A percentile compares a stretch with the other conserved stretches of the same genome.
These are phyloP conservation scores for Emmonsiellopsis sp. DNA, from an alignment of 2,329 filamentous ascomycete species.

Conservation along the genomic window DNA sequence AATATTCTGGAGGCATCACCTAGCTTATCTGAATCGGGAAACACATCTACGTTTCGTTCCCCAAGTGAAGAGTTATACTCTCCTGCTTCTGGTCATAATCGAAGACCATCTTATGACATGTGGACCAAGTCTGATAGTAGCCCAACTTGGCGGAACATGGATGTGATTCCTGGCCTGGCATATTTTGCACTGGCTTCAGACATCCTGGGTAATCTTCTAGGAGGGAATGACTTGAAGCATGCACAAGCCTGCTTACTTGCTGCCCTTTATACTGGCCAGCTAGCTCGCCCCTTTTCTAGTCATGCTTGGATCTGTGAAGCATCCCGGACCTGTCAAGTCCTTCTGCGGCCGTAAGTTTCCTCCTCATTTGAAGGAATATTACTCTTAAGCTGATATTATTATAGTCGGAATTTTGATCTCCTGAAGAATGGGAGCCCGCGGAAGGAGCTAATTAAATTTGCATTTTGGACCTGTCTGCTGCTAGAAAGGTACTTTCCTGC, in stretches of 20 bases:
- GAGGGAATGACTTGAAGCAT: slow-evolving; percentile 69
- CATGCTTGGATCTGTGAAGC: slow-evolving; percentile 59
- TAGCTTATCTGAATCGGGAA: neutral
- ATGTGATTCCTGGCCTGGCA: slow-evolving; percentile 77
- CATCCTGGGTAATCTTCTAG: slow-evolving; percentile 73
- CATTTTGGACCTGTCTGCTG: slow-evolving; percentile 90
- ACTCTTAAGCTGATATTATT: neutral
- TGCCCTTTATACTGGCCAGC: slow-evolving; percentile 78
- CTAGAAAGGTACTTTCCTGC: slow-evolving; percentile 61
- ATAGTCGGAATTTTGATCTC: slow-evolving; percentile 25
- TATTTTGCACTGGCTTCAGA: slow-evolving; percentile 83
- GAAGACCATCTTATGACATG: slow-evolving; percentile 6
- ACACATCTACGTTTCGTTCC: neutral
- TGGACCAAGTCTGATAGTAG: slow-evolving; percentile 15
- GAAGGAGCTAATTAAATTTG: slow-evolving; percentile 59
- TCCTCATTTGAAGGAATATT: slow-evolving; percentile 1
- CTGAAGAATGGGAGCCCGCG: slow-evolving; percentile 18
- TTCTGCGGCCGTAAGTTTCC: slow-evolving; percentile 60
- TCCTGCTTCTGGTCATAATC: slow-evolving; percentile 5
- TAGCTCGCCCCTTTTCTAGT: slow-evolving; percentile 79
- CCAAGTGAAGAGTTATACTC: neutral
- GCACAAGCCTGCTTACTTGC: slow-evolving; percentile 79
- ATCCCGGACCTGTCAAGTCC: slow-evolving; percentile 54
- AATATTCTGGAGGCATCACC: neutral
- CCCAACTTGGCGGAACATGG: slow-evolving; percentile 52